Conservation (phyloP, 2,329 filamentous ascomycete species). For the Microsporum audouinii region DNA sequence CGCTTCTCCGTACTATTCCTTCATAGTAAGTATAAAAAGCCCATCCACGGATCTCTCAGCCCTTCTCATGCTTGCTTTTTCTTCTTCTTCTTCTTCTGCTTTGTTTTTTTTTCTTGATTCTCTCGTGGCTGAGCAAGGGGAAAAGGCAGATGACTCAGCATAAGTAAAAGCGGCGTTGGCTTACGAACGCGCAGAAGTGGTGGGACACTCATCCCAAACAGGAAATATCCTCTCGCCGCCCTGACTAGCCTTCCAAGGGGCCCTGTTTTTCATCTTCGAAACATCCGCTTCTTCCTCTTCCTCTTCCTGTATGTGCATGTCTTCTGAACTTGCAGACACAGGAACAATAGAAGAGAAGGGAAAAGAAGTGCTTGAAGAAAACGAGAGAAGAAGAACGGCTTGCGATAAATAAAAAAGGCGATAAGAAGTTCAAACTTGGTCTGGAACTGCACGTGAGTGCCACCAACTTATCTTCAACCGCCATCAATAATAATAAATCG, state of each 20-base stretch:
- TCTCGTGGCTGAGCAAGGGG: background rate
- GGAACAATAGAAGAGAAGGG: background rate
- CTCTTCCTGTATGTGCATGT: background rate
- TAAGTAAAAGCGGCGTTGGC: background rate
- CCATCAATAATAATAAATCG: background rate
- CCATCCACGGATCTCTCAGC: background rate
- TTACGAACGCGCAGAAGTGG: background rate
- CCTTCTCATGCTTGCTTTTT: background rate
- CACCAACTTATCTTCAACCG: background rate
- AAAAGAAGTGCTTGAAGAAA: background rate
- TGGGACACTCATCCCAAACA: background rate
- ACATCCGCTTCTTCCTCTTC: background rate
- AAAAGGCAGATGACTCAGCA: background rate
- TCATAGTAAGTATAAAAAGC: background rate
- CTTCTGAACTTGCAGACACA: background rate
- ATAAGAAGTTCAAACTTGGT: background rate
- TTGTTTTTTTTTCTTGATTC: background rate
- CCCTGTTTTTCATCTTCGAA: background rate
- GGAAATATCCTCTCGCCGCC: background rate
- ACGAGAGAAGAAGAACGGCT: background rate
- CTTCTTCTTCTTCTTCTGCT: background rate
- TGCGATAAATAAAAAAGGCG: background rate
- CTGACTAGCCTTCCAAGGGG: background rate
- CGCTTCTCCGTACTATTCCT: background rate
- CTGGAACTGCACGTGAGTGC: constrained; percentile 2